Evolutionary conservation across 2,329 filamentous ascomycete species (phyloP).

Genomic region (Calonectria pteridis): DNA sequence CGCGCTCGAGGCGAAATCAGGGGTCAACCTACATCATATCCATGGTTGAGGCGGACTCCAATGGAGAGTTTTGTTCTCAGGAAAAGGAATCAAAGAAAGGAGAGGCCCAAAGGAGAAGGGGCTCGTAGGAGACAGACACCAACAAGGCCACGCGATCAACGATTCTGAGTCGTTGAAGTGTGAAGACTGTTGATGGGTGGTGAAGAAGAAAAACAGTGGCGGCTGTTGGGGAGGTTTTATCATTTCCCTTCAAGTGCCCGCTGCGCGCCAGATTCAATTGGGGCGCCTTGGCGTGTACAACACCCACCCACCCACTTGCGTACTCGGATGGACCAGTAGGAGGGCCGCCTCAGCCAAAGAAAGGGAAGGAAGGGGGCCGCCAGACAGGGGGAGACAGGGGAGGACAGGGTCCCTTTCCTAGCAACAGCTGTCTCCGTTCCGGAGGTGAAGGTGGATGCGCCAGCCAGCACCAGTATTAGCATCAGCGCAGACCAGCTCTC

Average conservation of each 20-base stretch:
- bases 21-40: conserved; percentile 43
- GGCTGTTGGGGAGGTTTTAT: conserved; percentile 49
- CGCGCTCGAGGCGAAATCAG: conserved; percentile 29
- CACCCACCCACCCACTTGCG: conserved; percentile 20
- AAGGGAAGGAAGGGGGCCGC: conserved; percentile 25
- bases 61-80: conserved; percentile 23
- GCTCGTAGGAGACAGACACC: conserved; percentile 28
- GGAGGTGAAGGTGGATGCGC: neutral
- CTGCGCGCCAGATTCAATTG: conserved; percentile 33
- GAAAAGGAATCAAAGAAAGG: conserved; percentile 17
- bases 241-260: conserved; percentile 43
- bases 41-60: conserved; percentile 34
- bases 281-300: conserved; percentile 22
- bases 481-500: neutral
- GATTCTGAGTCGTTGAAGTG: conserved; percentile 36
- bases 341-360: conserved; percentile 7
- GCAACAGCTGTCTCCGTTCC: conserved; percentile 1
- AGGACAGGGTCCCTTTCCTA: conserved; percentile 5
- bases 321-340: conserved; percentile 14
- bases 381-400: conserved; percentile 19
- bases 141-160: conserved; percentile 36
- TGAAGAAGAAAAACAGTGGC: conserved; percentile 39
- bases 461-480: neutral
- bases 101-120: conserved; percentile 12
- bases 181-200: conserved; percentile 36